These are phyloP conservation scores for Pichia deserticola DNA, from an alignment of 805 yeast species.

Conservation along the genomic window DNA sequence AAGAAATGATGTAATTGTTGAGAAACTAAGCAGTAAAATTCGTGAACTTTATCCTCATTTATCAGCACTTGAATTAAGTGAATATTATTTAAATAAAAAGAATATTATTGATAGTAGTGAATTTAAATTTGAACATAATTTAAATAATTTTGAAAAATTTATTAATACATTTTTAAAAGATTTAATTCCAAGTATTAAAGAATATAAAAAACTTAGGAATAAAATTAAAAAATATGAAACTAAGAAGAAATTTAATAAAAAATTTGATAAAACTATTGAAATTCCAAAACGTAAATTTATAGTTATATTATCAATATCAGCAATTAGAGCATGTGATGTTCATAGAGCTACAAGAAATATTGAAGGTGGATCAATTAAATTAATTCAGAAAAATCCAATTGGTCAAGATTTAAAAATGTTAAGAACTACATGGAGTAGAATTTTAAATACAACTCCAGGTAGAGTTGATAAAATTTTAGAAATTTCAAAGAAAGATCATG, in stretches of 20 bases:
- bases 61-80: slow-evolving; percentile 69
- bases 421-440: slow-evolving; percentile 36
- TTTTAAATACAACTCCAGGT: slow-evolving; percentile 60
- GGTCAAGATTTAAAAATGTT: slow-evolving; percentile 50
- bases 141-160: slow-evolving; percentile 51
- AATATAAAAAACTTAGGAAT: slow-evolving; percentile 21
- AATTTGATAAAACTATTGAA: slow-evolving; percentile 18
- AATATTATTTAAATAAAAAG: slow-evolving; percentile 45
- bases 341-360: slow-evolving; percentile 49
- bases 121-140: slow-evolving; percentile 43
- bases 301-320: slow-evolving; percentile 61
- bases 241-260: slow-evolving; percentile 22
- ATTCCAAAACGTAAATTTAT: slow-evolving; percentile 35
- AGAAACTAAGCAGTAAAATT: slow-evolving; percentile 55
- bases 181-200: slow-evolving; percentile 32
- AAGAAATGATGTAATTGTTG: slow-evolving; percentile 56
- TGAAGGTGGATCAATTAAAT: slow-evolving; percentile 49
- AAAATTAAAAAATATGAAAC: slow-evolving; percentile 20
- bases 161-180: slow-evolving; percentile 42
- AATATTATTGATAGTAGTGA: slow-evolving; percentile 58
- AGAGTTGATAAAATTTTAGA: slow-evolving; percentile 32
- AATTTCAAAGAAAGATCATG: slow-evolving; percentile 2
- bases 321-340: slow-evolving; percentile 81
- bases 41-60: slow-evolving; percentile 55
- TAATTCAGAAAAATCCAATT: slow-evolving; percentile 69